Evolutionary conservation across 1,139 yeast genomes (phyloP), one percentile per base, ranked within the genome.

Genomic region (Kluyveromyces sp.): DNA sequence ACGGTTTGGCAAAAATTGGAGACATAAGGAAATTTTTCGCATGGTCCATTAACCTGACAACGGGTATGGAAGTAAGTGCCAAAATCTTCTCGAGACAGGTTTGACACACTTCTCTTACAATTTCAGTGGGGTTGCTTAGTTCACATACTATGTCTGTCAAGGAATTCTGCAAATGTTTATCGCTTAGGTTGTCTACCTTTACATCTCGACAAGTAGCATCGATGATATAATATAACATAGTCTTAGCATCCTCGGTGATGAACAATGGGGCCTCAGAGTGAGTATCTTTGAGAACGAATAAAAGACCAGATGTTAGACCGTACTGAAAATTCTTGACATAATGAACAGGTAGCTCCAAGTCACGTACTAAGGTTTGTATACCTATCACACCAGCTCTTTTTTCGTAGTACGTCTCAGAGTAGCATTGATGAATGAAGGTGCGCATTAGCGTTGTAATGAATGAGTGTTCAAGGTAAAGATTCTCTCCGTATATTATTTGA

Each of bases 1-100:
- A 68, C 1, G 99, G 99, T 58, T 94, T 94, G 4, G 96, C 95
- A 68, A 92, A 94, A 35, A 94, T 92, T 7, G 98, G 98, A 1
- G 94, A 86, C 40, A 94, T 67, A 36, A 94, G 69, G 38, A 89
- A 77, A 36, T 78, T 83, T 54, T 87, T 86, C 40, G 94, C 88
- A 13, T 94, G 94, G 9, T 78, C 78, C 64, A 94, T 80, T 51
- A 94, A 75, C 1, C 80, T 76, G 1, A 92, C 76, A 42, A 88
- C 72, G 1, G 94, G 75, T 18, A 82, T 80, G 1, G 71, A 69
- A 0, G 94, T 81, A 0, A 83, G 76, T 16, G 80, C 82, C 0
- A 95, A 78, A 19, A 94, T 69, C 1, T 77, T 78, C 28, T 69
- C 62, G 51, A 94, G 70, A 1, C 94, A 79, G 33, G 76, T 72